Base-by-base conservation (phyloP, 257 asterid species). In the Fraxinus cuspidata region DNA sequence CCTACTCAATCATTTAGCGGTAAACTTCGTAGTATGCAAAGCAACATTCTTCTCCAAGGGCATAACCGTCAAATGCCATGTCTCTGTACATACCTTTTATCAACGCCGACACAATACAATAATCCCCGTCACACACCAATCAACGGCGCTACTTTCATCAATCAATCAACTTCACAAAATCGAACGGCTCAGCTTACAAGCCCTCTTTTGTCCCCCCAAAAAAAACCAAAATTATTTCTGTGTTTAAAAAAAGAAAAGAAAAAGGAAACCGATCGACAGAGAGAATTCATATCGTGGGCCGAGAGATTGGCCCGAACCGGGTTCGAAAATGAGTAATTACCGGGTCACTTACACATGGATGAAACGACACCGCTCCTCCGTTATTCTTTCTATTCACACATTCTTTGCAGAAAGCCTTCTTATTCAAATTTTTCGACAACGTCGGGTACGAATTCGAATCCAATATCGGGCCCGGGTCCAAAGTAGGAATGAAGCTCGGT, bases 281-380 rank as follows among this genome's bases (percentile, higher is more conserved):
- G 18, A 10, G 18, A 25, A 63, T 27, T 63, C 69, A 56, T 51
- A 85, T 74, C 13, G 12, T 70, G n/a, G 89, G 94, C 83, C 89
- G 86, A 0, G 64, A 42, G 49, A 94, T 83, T 79, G 97, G 97
- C 37, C 94, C 95, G 47, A 76, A 80, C 74, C 80, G 83, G 49
- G 85, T 25, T 63, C 73, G 23, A 75, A 87, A 80, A 78, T 73
- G 21, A 34, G 78, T 47, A 49, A 91, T 21, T 12, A 88, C 85
- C 80, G 83, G 80, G 83, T 94, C 97, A 72, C 91, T 90, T 3
- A 78, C 87, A 78, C 99, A 94, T 32, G 72, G 92, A 75, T 94
- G 99, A 38, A 94, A 94, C 81, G 85, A 70, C 77, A 84, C 5
- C 78, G 84, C 47, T 9, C 31, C 51, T 18, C 74, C 85, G 2